phyloP scores from a whole-genome alignment of 1,284 basidiomycete genomes.

The Papiliotrema fonsecae region DNA sequence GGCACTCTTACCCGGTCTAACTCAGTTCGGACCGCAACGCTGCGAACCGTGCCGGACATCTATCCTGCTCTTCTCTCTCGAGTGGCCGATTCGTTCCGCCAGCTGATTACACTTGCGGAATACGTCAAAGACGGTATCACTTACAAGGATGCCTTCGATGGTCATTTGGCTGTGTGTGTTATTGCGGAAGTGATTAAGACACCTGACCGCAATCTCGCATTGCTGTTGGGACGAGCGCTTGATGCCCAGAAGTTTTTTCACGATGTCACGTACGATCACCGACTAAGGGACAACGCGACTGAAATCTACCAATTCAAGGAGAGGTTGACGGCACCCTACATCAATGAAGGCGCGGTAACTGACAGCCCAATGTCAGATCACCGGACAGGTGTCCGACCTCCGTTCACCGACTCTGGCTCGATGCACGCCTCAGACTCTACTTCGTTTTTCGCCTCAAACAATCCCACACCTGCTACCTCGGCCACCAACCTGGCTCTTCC shows the following conservation, averaged over 20 bases:
- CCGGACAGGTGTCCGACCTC: slow-evolving; percentile 10
- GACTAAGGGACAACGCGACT: slow-evolving; percentile 77
- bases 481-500: slow-evolving; percentile 21
- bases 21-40: slow-evolving; percentile 27
- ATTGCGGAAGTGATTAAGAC: slow-evolving; percentile 98
- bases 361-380: slow-evolving; percentile 32
- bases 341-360: slow-evolving; percentile 19
- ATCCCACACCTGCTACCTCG: slow-evolving; percentile 36
- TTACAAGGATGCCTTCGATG: slow-evolving; percentile 95
- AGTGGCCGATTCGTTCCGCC: slow-evolving; percentile 88
- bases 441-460: slow-evolving; percentile 23
- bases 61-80: slow-evolving; percentile 92
- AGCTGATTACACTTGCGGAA: slow-evolving; percentile 71
- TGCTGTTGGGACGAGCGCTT: slow-evolving; percentile 87
- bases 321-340: slow-evolving; percentile 41
- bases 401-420: slow-evolving; percentile 22
- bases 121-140: slow-evolving; percentile 89
- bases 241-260: slow-evolving; percentile 99
- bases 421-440: slow-evolving; percentile 28
- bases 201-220: slow-evolving; percentile 89
- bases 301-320: slow-evolving; percentile 89
- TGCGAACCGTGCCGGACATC: slow-evolving; percentile 64
- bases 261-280: slow-evolving; percentile 97
- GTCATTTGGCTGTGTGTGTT: slow-evolving; percentile 91
- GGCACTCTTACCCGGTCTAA: slow-evolving; percentile 28